A percentile compares a stretch with the other conserved stretches of the same genome.
Conservation (phyloP, 2,329 filamentous ascomycete species). For the Fonsecaea pugnacius region DNA sequence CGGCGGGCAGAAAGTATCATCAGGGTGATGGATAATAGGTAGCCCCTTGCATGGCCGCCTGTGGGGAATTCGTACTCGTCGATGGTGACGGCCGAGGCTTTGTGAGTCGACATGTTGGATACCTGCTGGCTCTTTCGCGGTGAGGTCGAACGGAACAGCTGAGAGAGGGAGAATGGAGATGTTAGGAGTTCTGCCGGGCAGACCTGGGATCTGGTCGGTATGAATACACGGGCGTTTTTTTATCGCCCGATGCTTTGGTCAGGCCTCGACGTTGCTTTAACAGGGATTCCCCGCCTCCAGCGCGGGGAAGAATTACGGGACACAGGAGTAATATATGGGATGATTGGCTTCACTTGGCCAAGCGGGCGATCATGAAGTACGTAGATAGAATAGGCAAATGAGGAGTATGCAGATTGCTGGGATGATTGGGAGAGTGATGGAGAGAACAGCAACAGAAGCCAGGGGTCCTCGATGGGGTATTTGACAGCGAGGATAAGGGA, state of each 20-base stretch:
- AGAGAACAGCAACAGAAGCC: background rate
- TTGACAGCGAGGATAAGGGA: conserved; percentile 16
- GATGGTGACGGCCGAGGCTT: conserved; percentile 30
- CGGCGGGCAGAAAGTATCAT: conserved; percentile 30
- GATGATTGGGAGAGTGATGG: conserved; percentile 4
- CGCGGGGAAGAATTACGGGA: conserved; percentile 21
- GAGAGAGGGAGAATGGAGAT: conserved; percentile 11
- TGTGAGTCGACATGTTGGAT: conserved; percentile 27
- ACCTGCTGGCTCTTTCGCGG: background rate
- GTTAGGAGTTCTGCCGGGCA: conserved; percentile 11
- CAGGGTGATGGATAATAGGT: conserved; percentile 23
- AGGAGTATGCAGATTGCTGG: conserved; percentile 25
- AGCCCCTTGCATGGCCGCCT: conserved; percentile 22
- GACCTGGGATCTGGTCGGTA: conserved; percentile 9
- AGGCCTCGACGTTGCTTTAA: conserved; percentile 12
- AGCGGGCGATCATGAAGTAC: conserved; percentile 12
- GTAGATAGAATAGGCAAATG: conserved; percentile 10
- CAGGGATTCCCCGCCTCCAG: conserved; percentile 28
- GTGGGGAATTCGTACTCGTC: conserved; percentile 30
- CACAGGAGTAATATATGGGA: conserved; percentile 1
- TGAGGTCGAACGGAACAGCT: background rate
- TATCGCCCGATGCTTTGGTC: conserved; percentile 10
- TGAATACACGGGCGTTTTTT: background rate
- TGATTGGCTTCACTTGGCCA: conserved; percentile 12
- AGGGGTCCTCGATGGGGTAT: conserved; percentile 14